Evolutionary conservation across 2,329 filamentous ascomycete genomes (phyloP).

Genomic region (Ceratocystis huliohia): DNA sequence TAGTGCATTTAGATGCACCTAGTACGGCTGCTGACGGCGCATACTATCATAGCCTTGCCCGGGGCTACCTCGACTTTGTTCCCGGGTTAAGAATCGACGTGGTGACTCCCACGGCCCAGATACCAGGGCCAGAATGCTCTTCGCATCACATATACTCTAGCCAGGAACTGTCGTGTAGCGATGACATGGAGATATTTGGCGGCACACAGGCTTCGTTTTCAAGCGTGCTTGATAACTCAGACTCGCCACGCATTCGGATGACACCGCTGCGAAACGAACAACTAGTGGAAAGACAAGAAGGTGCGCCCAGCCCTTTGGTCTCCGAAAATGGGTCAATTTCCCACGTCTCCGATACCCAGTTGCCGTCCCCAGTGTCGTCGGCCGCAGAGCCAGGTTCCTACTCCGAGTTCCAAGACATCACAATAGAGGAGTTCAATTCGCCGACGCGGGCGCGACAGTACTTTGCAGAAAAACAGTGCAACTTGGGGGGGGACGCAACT

Average conservation of each 20-base stretch:
- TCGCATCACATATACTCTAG: slow-evolving; percentile 34
- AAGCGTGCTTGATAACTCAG: slow-evolving; percentile 35
- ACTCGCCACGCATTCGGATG: slow-evolving; percentile 26
- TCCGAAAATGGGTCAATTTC: neutral
- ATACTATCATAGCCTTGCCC: slow-evolving; percentile 37
- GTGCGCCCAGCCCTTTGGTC: neutral
- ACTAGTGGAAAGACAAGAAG: neutral
- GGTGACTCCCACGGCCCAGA: neutral
- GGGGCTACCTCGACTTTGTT: slow-evolving; percentile 39
- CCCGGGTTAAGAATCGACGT: slow-evolving; percentile 23
- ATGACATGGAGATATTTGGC: slow-evolving; percentile 33
- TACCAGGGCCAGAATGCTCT: slow-evolving; percentile 36
- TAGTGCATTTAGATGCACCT: slow-evolving; percentile 44
- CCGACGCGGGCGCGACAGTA: slow-evolving; percentile 36
- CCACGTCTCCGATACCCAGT: slow-evolving; percentile 7
- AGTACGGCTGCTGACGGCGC: slow-evolving; percentile 37
- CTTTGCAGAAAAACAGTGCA: neutral
- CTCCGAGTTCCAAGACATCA: slow-evolving; percentile 26
- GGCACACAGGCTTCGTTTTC: slow-evolving; percentile 32
- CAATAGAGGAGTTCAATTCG: slow-evolving; percentile 30
- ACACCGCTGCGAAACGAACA: neutral
- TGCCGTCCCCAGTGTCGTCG: slow-evolving; percentile 29
- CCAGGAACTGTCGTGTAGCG: slow-evolving; percentile 36
- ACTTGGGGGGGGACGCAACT: neutral
- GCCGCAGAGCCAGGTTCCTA: slow-evolving; percentile 46